A percentile compares a stretch with the other conserved stretches of the same genome.
Conservation (phyloP, 2,329 filamentous ascomycete genomes). For the Fusarium camptoceras region DNA sequence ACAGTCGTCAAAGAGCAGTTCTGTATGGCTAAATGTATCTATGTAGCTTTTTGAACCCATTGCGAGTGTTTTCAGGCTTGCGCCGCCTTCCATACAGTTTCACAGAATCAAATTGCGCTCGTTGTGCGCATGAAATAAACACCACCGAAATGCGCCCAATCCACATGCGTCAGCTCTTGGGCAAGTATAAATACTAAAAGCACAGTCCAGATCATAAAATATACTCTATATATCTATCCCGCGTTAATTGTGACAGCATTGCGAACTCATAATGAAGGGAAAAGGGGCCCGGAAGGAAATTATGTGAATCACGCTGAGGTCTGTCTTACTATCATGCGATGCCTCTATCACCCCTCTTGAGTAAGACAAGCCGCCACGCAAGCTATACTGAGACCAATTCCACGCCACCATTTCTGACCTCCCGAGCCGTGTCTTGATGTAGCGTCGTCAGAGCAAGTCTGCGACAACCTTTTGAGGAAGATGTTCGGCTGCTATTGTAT, state of each 20-base stretch:
- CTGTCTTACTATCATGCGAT: constrained; percentile 33
- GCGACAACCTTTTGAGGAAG: constrained; percentile 6
- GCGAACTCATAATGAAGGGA: neutral
- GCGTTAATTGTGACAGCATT: neutral
- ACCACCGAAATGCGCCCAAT: constrained; percentile 17
- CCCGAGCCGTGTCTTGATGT: constrained; percentile 20
- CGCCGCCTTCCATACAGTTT: constrained; percentile 1
- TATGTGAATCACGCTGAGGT: constrained; percentile 5
- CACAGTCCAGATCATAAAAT: too few relatives aligned
- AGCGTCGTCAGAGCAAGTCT: constrained; percentile 28
- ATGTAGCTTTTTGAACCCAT: constrained; percentile 7
- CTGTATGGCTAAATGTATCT: neutral
- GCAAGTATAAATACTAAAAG: neutral
- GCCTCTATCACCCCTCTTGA: constrained; percentile 40
- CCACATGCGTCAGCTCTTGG: constrained; percentile 12
- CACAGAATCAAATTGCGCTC: constrained; percentile 5
- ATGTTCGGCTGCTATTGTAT: neutral
- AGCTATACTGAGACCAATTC: constrained; percentile 45
- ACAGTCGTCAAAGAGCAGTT: neutral
- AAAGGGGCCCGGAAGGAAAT: neutral
- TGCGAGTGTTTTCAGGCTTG: constrained; percentile 26
- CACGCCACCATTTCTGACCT: constrained; percentile 45
- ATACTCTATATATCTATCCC: too few relatives aligned
- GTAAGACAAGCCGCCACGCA: constrained; percentile 45
- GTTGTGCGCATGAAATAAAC: constrained; percentile 15